A percentile compares a stretch with the other conserved stretches of the same genome.
phyloP scores from a whole-genome alignment of 352 stramenopile genomes.

The Aphanomyces cochlioides region DNA sequence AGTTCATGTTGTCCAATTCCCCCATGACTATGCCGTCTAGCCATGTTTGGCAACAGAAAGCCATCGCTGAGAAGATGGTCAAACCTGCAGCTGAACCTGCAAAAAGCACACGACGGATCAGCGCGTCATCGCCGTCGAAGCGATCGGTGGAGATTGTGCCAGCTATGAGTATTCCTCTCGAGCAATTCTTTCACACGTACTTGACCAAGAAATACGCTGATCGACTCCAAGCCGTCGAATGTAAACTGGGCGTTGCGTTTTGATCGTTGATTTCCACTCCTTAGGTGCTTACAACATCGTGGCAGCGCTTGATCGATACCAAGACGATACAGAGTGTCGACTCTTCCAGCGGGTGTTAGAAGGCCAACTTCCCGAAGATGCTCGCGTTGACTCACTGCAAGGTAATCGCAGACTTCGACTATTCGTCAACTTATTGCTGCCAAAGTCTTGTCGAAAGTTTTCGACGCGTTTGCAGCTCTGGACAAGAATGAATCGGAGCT shows the following conservation, averaged over 20 bases:
- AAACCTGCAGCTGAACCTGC: no score
- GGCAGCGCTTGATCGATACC: conserved; percentile 44
- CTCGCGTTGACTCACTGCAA: conserved; percentile 41
- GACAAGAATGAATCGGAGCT: conserved; percentile 46
- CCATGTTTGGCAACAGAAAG: conserved; percentile 55
- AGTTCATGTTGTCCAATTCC: conserved; percentile 17
- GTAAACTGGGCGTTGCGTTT: conserved; percentile 3
- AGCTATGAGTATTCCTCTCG: not conserved
- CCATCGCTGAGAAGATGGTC: conserved; percentile 43
- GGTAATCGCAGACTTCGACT: conserved; percentile 4
- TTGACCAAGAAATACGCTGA: conserved; percentile 16
- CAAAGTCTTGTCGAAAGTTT: conserved; percentile 22
- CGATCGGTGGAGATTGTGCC: no score
- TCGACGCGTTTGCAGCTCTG: conserved; percentile 48
- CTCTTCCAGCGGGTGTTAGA: conserved; percentile 53
- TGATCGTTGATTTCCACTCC: not conserved
- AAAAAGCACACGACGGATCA: no score
- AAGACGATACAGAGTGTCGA: conserved; percentile 41
- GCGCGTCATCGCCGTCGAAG: no score
- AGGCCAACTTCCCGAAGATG: conserved; percentile 46
- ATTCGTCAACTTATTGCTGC: no score
- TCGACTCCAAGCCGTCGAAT: conserved; percentile 45
- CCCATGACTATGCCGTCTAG: not conserved
- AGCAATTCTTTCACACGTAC: conserved; percentile 9
- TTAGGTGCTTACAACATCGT: conserved; percentile 54